Conservation (phyloP, 1,284 basidiomycete species). For the Melanopsichium pennsylvanicum region DNA sequence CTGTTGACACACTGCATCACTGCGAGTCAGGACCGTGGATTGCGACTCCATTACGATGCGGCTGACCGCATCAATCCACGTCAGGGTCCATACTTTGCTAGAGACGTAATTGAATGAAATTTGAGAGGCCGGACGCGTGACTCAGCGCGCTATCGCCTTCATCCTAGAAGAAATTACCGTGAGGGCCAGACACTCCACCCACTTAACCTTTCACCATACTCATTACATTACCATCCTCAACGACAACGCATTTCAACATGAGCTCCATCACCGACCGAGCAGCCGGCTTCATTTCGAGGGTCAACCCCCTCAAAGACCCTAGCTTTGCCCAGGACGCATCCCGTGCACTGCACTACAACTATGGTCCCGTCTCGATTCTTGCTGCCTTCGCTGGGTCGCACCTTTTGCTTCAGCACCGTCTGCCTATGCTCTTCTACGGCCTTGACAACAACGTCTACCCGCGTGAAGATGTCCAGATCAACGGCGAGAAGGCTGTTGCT, state of each 20-base stretch:
- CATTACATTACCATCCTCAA: no score
- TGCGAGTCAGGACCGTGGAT: no score
- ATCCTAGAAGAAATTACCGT: no score
- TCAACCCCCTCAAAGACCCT: slow-evolving; percentile 44
- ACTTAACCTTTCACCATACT: no score
- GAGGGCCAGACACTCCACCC: no score
- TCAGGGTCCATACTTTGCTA: no score
- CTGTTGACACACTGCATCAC: no score
- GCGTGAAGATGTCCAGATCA: slow-evolving; percentile 30
- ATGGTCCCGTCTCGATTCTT: slow-evolving; percentile 44
- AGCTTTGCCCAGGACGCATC: slow-evolving; percentile 27
- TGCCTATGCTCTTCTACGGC: slow-evolving; percentile 43
- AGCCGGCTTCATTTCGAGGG: slow-evolving; percentile 30
- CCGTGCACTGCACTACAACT: slow-evolving; percentile 34
- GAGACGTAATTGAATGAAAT: no score
- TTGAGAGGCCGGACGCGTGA: no score
- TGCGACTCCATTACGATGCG: no score
- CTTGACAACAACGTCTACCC: slow-evolving; percentile 45
- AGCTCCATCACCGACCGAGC: slow-evolving; percentile 35
- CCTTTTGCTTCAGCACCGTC: slow-evolving; percentile 40
- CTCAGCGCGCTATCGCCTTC: slow-evolving; percentile 6
- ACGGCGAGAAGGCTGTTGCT: slow-evolving; percentile 41
- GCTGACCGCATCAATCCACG: no score
- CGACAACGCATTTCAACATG: slow-evolving; percentile 26
- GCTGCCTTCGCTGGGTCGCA: slow-evolving; percentile 49